Evolutionary conservation across 2,329 filamentous ascomycete species (phyloP).

Genomic region (Penicillium polonicum): DNA sequence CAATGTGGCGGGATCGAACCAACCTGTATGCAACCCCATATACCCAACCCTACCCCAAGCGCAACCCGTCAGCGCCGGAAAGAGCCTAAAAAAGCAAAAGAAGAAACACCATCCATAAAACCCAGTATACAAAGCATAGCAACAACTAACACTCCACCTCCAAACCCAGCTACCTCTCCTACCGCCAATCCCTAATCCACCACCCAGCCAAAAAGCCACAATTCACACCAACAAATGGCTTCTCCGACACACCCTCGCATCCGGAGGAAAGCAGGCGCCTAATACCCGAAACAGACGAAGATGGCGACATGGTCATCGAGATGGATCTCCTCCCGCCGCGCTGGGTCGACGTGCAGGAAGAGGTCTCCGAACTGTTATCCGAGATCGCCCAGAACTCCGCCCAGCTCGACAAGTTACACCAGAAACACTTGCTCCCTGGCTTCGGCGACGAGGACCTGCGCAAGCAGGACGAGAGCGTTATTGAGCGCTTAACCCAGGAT

Average conservation of each 20-base stretch:
- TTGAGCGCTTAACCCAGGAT: conserved; percentile 83
- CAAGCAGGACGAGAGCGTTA: conserved; percentile 80
- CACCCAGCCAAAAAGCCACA: conserved; percentile 84
- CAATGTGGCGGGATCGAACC: conserved; percentile 98
- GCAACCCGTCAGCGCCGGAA: background rate
- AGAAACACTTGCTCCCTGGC: conserved; percentile 93
- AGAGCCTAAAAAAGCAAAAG: background rate
- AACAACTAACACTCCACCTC: conserved; percentile 16
- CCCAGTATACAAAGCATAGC: background rate
- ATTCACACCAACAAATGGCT: conserved; percentile 62
- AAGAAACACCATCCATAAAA: background rate
- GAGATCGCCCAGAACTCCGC: conserved; percentile 80
- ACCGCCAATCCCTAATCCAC: conserved; percentile 96
- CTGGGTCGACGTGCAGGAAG: conserved; percentile 93
- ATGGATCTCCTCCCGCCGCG: conserved; percentile 95
- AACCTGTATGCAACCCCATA: conserved; percentile 70
- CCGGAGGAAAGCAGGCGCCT: conserved; percentile 75
- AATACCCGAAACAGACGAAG: conserved; percentile 72
- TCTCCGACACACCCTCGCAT: conserved; percentile 59
- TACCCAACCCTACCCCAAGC: background rate
- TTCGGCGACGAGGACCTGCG: conserved; percentile 95
- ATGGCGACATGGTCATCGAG: conserved; percentile 94
- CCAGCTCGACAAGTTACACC: conserved; percentile 85
- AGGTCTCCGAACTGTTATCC: conserved; percentile 78
- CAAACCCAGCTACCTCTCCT: conserved; percentile 81